Evolutionary conservation across 495 filamentous ascomycete genomes (phyloP).

Genomic region (Penicillium macrosclerotiorum): DNA sequence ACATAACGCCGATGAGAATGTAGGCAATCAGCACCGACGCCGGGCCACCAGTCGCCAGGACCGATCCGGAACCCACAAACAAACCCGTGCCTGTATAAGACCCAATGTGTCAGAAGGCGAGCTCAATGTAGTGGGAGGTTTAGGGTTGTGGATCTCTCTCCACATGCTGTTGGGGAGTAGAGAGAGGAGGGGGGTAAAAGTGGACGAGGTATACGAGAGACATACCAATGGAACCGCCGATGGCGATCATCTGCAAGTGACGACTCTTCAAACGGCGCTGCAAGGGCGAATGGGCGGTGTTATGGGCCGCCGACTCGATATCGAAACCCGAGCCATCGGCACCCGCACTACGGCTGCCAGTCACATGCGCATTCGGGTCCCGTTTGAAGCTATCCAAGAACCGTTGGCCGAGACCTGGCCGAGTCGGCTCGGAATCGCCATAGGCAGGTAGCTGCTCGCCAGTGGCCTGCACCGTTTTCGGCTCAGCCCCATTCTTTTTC

Average conservation of each 20-base stretch:
- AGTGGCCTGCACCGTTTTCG: slow-evolving; percentile 20
- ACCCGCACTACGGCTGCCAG: slow-evolving; percentile 49
- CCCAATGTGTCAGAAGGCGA: slow-evolving; percentile 4
- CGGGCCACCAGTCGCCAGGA: slow-evolving; percentile 77
- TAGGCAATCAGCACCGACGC: slow-evolving; percentile 84
- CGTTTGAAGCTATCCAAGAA: slow-evolving; percentile 78
- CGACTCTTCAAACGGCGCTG: slow-evolving; percentile 74
- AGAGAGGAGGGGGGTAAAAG: no score
- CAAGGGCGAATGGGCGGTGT: slow-evolving; percentile 74
- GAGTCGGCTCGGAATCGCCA: slow-evolving; percentile 35
- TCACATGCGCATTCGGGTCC: slow-evolving; percentile 66
- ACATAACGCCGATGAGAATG: slow-evolving; percentile 77
- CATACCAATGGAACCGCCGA: slow-evolving; percentile 93
- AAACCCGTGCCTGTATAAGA: slow-evolving; percentile 70
- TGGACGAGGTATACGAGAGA: slow-evolving; percentile 7
- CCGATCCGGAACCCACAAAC: slow-evolving; percentile 82
- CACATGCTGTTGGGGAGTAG: no score
- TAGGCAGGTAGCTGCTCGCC: slow-evolving; percentile 34
- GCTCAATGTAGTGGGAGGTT: no score
- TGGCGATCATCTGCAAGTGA: slow-evolving; percentile 96
- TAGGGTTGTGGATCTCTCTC: no score
- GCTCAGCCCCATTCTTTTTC: slow-evolving; percentile 30
- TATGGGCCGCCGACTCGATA: slow-evolving; percentile 66
- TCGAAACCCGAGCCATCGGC: slow-evolving; percentile 69
- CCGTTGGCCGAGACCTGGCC: slow-evolving; percentile 38